Conservation (phyloP, 75 land plant genomes). For the Cryptomeria japonica region DNA sequence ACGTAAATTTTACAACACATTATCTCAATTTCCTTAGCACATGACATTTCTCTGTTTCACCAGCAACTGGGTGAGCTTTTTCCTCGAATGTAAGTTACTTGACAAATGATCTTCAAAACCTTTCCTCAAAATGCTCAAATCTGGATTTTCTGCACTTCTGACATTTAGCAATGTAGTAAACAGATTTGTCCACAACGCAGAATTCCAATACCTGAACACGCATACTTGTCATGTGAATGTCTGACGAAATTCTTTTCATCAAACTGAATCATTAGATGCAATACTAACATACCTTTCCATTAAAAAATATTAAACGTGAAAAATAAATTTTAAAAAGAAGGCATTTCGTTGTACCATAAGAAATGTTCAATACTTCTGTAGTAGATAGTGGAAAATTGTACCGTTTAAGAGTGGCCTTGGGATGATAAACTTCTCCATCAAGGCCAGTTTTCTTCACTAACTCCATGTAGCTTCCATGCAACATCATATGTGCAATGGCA, state of each 20-base stretch:
- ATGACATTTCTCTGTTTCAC: constrained; percentile 66
- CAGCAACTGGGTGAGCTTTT: constrained; percentile 59
- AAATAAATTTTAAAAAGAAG: not conserved
- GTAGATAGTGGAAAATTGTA: constrained; percentile 11
- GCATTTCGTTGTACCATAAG: not conserved
- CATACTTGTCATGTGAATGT: not conserved
- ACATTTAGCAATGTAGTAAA: constrained; percentile 72
- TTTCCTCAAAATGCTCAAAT: constrained; percentile 43
- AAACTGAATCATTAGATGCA: not conserved
- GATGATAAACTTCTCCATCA: constrained; percentile 54
- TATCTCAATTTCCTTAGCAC: constrained; percentile 26
- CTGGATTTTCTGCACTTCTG: constrained; percentile 33
- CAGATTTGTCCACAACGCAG: constrained; percentile 67
- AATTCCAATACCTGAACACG: constrained; percentile 78
- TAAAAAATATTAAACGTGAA: too few species aligned
- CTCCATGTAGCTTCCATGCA: constrained; percentile 85
- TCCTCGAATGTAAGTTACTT: constrained; percentile 42
- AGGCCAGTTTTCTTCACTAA: constrained; percentile 46
- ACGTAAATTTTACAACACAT: not conserved
- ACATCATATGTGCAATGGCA: constrained; percentile 85
- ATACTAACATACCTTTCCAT: not conserved
- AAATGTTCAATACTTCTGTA: not conserved
- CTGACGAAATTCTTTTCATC: not conserved
- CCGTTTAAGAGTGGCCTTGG: constrained; percentile 83
- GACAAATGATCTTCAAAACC: constrained; percentile 65